Base-by-base conservation (phyloP, 768 basidiomycete species). In the Mycena latifolia region DNA sequence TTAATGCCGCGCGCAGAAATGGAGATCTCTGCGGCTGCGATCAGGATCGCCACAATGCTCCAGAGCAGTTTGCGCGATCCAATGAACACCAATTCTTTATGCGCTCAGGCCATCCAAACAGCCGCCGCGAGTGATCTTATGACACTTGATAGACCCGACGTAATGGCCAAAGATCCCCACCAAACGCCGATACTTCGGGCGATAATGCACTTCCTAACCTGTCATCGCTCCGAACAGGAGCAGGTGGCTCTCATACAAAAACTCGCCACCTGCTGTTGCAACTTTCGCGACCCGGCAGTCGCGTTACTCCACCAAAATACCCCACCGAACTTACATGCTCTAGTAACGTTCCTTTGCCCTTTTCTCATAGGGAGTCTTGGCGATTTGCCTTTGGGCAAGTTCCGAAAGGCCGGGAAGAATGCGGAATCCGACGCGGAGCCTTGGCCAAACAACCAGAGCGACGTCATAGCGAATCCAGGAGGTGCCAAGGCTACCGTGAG, bases 201-300 rank as follows among this genome's bases (percentile, higher is more conserved):
- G 20, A 22, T 52, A 31, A 52, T 52, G 50, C 33, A 52, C 50
- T 52, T 52, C n/a, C 52, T 53, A 15, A 39, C 52, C 33, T 53
- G 52, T 18, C 22, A 10, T 37, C n/a, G 33, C 10, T 53, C 52
- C 12, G 52, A 53, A 14, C n/a, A 53, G 35, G 52, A 53, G 22
- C 27, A 14, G 5, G 9, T 4, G 2, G 33, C 52, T 17, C 24
- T 37, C n/a, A 39, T 15, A 39, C 2, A 15, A 11, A 22, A 53
- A 14, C 52, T 53, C 48, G 29, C 2, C 11, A 53, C 52, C 1
- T 53, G 52, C 24, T 9, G 12, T 24, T 53, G 52, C n/a, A 17
- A 53, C 33, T 9, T 53, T 5, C 10, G 14, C 33, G 35, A 53
- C 52, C 33, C 52, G 15, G 35, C 14, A 1, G 12, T 37, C 18